These are phyloP conservation scores for Trichoderma atroviride DNA, from an alignment of 2,329 filamentous ascomycete genomes.

Conservation along the genomic window DNA sequence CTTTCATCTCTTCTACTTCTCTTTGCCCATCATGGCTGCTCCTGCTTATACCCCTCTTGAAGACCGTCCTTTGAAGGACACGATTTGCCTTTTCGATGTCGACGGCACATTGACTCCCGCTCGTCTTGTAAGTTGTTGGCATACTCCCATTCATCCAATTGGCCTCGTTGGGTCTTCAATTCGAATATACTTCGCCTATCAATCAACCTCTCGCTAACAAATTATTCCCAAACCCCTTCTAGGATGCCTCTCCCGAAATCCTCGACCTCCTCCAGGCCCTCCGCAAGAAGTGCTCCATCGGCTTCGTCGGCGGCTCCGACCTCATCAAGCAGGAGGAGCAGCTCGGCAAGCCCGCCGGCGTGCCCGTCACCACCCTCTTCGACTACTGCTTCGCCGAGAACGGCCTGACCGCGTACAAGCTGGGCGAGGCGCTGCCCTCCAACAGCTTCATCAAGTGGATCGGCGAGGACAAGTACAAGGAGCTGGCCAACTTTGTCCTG, in stretches of 20 bases:
- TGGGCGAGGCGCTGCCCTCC: conserved; percentile 73
- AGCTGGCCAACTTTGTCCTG: conserved; percentile 73
- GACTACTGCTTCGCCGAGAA: conserved; percentile 99
- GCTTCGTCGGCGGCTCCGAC: conserved; percentile 91
- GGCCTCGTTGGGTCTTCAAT: neutral
- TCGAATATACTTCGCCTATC: neutral
- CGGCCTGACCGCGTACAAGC: conserved; percentile 85
- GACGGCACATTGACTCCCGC: conserved; percentile 88
- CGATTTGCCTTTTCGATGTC: conserved; percentile 94
- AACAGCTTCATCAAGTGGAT: conserved; percentile 91
- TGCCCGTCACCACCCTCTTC: conserved; percentile 81
- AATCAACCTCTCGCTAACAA: neutral
- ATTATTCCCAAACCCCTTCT: neutral
- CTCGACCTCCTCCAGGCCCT: conserved; percentile 76
- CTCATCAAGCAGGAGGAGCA: conserved; percentile 95
- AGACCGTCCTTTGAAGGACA: conserved; percentile 86
- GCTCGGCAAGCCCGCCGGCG: conserved; percentile 66
- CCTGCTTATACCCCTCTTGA: conserved; percentile 71
- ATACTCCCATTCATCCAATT: neutral
- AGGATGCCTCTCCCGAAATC: conserved; percentile 79
- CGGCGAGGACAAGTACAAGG: conserved; percentile 81
- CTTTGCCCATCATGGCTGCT: conserved; percentile 44
- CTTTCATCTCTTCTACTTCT: neutral
- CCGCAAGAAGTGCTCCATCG: conserved; percentile 85
- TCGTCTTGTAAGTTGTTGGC: conserved; percentile 63